phyloP scores from a whole-genome alignment of 2,329 filamentous ascomycete species.

The Fusarium sp. region DNA sequence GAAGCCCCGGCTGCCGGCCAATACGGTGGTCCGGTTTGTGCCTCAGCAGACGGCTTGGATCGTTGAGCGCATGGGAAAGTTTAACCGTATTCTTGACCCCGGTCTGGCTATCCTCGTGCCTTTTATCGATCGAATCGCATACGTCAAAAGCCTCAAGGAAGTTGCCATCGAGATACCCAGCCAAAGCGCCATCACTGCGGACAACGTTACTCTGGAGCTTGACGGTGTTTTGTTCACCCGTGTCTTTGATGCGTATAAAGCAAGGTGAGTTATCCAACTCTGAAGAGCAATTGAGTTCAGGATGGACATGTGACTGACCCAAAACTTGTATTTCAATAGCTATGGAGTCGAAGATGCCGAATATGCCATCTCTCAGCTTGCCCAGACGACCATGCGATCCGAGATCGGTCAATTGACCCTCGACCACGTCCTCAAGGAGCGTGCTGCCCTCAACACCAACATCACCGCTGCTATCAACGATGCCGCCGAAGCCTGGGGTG shows the following conservation, averaged over 20 bases:
- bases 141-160: slow-evolving; percentile 98
- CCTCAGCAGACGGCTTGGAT: slow-evolving; percentile 99
- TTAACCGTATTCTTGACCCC: slow-evolving; percentile 90
- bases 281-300: neutral
- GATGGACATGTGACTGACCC: slow-evolving; percentile 9
- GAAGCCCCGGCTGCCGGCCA: slow-evolving; percentile 79
- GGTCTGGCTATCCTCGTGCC: slow-evolving; percentile 90
- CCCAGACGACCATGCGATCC: slow-evolving; percentile 98
- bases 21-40: slow-evolving; percentile 95
- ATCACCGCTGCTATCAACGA: slow-evolving; percentile 99
- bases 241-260: slow-evolving; percentile 98
- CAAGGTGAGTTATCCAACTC: slow-evolving; percentile 69
- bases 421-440: slow-evolving; percentile 97
- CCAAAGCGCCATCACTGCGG: slow-evolving; percentile 96
- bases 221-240: slow-evolving; percentile 96
- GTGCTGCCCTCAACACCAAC: slow-evolving; percentile 94
- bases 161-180: slow-evolving; percentile 95
- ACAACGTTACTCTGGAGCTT: slow-evolving; percentile 96
- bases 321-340: slow-evolving; percentile 56
- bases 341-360: slow-evolving; percentile 99
- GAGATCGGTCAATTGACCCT: slow-evolving; percentile 97
- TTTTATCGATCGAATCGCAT: slow-evolving; percentile 94
- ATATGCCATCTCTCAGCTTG: slow-evolving; percentile 97
- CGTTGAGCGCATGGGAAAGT: slow-evolving; percentile 99
- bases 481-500: slow-evolving; percentile 95